Evolutionary conservation across 768 basidiomycete genomes (phyloP).

Genomic region (Leccinum rimulosum): DNA sequence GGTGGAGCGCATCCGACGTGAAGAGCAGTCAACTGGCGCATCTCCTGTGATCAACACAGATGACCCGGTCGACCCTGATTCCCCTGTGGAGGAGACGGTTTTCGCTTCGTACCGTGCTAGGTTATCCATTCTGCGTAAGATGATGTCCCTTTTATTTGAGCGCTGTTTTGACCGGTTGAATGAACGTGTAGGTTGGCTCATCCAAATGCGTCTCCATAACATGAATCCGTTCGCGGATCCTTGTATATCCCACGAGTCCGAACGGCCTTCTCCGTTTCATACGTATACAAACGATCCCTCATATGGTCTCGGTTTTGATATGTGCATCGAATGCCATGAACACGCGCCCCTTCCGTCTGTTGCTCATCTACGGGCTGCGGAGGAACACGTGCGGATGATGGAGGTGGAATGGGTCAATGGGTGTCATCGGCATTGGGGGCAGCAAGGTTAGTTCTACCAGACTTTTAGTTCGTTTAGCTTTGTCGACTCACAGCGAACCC

Average conservation of each 20-base stretch:
- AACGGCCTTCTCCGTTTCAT: constrained; percentile 35
- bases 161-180: too few species aligned
- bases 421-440: constrained; percentile 26
- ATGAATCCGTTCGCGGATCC: constrained; percentile 20
- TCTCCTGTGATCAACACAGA: too few species aligned
- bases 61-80: too few species aligned
- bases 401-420: constrained; percentile 65
- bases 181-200: not conserved
- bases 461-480: not conserved
- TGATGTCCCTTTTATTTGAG: too few species aligned
- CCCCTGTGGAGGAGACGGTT: too few species aligned
- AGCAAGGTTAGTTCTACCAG: constrained; percentile 8
- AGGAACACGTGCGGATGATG: constrained; percentile 68
- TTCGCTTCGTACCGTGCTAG: too few species aligned
- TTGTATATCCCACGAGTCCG: constrained; percentile 8
- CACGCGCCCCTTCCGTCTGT: constrained; percentile 69
- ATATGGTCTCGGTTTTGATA: constrained; percentile 69
- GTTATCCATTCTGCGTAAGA: too few species aligned
- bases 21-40: too few species aligned
- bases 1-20: too few species aligned
- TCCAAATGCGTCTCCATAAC: constrained; percentile 6
- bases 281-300: constrained; percentile 40
- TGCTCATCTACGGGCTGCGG: constrained; percentile 65
- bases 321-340: constrained; percentile 89
- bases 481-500: constrained; percentile 13